Conservation (phyloP, 2,329 filamentous ascomycete species). For the Ascochyta viciae-villosae region DNA sequence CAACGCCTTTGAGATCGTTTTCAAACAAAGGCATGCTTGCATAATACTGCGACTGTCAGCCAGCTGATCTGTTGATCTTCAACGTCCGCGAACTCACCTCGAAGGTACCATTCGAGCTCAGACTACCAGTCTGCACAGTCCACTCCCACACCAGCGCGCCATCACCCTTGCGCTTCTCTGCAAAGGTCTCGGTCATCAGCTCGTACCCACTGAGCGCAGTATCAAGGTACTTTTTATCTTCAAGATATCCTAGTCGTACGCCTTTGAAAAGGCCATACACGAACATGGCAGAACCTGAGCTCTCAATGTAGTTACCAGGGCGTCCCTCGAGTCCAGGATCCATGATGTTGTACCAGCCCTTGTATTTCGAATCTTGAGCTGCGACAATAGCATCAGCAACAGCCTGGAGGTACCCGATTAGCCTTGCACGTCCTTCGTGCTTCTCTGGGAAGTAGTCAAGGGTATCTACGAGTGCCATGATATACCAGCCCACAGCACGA, state of each 20-base stretch:
- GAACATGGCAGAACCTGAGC: constrained; percentile 65
- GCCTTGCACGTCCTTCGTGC: constrained; percentile 21
- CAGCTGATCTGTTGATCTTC: not conserved
- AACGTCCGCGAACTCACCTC: constrained; percentile 6
- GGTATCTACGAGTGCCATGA: constrained; percentile 58
- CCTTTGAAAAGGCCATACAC: constrained; percentile 60
- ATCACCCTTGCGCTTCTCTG: constrained; percentile 12
- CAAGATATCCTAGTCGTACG: constrained; percentile 13
- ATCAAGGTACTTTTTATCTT: constrained; percentile 14
- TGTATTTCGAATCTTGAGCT: constrained; percentile 37
- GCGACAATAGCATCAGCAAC: constrained; percentile 46
- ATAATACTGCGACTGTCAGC: constrained; percentile 23
- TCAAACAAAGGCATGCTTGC: constrained; percentile 29
- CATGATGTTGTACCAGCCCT: constrained; percentile 66
- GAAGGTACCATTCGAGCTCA: constrained; percentile 21
- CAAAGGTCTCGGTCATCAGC: constrained; percentile 19
- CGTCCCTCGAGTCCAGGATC: constrained; percentile 48
- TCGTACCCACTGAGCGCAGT: constrained; percentile 18
- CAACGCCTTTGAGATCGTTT: constrained; percentile 30
- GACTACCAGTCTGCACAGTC: constrained; percentile 21
- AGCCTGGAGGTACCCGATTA: constrained; percentile 35
- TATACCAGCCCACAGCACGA: constrained; percentile 61
- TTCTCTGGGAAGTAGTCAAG: constrained; percentile 44
- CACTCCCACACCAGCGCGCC: constrained; percentile 16
- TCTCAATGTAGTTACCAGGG: constrained; percentile 66